A percentile compares a stretch with the other conserved stretches of the same genome.
Conservation (phyloP, 805 yeast genomes). For the Clavispora fructus region DNA sequence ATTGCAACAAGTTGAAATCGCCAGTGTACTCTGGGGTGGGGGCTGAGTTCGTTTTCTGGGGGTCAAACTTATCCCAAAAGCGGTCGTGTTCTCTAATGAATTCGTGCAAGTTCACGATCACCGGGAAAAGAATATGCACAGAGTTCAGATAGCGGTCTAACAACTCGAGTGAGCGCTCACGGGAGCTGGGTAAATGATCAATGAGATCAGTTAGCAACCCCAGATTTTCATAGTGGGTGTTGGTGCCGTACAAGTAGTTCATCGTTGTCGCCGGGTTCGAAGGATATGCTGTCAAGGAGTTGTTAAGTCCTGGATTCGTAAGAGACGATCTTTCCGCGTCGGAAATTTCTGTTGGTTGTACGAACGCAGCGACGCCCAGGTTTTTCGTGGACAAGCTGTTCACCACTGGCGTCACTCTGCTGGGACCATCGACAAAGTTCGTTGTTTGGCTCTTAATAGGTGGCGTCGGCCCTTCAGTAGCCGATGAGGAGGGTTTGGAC, state of each 20-base stretch:
- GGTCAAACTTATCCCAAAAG: constrained; percentile 40
- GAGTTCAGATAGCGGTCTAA: constrained; percentile 45
- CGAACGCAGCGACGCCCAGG: not conserved
- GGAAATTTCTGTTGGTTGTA: not conserved
- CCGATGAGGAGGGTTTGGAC: constrained; percentile 7
- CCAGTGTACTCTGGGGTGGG: constrained; percentile 13
- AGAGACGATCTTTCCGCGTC: constrained; percentile 7
- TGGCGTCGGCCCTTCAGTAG: constrained; percentile 8
- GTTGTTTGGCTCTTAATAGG: constrained; percentile 6
- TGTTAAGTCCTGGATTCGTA: constrained; percentile 19
- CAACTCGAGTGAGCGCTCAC: constrained; percentile 41
- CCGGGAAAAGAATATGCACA: constrained; percentile 53
- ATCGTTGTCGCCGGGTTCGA: constrained; percentile 31
- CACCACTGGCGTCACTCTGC: constrained; percentile 1
- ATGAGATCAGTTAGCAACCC: constrained; percentile 31
- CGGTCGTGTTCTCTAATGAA: constrained; percentile 42
- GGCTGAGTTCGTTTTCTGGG: constrained; percentile 4
- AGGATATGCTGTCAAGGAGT: constrained; percentile 25
- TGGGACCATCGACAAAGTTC: constrained; percentile 15
- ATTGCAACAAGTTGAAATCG: constrained; percentile 37
- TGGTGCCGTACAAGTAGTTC: constrained; percentile 36
- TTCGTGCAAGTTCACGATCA: constrained; percentile 41
- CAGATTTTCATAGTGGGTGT: constrained; percentile 32
- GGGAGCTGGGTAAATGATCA: constrained; percentile 40
- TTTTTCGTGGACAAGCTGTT: not conserved